Percentiles rank a stretch among this genome's conserved stretches.
Conservation (phyloP, 495 filamentous ascomycete genomes). For the Penicillium steckii region DNA sequence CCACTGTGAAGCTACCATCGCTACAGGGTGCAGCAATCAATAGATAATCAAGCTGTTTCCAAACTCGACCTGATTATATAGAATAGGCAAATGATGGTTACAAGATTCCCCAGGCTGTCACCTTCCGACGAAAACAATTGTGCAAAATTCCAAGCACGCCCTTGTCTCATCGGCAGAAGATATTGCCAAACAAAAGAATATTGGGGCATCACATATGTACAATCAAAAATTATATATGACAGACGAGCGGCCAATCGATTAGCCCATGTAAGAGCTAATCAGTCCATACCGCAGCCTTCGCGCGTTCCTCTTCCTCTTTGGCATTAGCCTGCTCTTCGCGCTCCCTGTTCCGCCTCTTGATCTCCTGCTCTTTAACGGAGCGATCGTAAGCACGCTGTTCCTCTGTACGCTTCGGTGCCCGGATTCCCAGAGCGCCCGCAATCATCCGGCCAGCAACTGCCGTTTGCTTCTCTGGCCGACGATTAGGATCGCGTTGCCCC, state of each 20-base stretch:
- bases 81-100: not conserved
- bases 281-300: slow-evolving; percentile 79
- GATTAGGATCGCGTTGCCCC: slow-evolving; percentile 19
- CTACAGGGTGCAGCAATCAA: not conserved
- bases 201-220: slow-evolving; percentile 15
- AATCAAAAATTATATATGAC: slow-evolving; percentile 7
- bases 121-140: not conserved
- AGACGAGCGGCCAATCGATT: not conserved
- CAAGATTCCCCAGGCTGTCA: not conserved
- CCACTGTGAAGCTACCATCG: not conserved
- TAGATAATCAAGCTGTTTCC: not conserved
- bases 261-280: slow-evolving; percentile 46
- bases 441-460: slow-evolving; percentile 90
- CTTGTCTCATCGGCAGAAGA: not conserved
- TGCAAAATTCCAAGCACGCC: not conserved
- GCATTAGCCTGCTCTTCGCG: slow-evolving; percentile 61
- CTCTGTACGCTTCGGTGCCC: slow-evolving; percentile 76
- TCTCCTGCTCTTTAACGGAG: slow-evolving; percentile 81
- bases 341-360: slow-evolving; percentile 70
- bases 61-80: not conserved
- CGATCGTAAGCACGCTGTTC: slow-evolving; percentile 87
- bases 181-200: not conserved
- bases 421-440: slow-evolving; percentile 80
- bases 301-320: slow-evolving; percentile 66
- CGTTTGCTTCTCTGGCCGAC: slow-evolving; percentile 86